phyloP scores from a whole-genome alignment of 2,329 filamentous ascomycete genomes.

The Ceratocystis eucalypticola region DNA sequence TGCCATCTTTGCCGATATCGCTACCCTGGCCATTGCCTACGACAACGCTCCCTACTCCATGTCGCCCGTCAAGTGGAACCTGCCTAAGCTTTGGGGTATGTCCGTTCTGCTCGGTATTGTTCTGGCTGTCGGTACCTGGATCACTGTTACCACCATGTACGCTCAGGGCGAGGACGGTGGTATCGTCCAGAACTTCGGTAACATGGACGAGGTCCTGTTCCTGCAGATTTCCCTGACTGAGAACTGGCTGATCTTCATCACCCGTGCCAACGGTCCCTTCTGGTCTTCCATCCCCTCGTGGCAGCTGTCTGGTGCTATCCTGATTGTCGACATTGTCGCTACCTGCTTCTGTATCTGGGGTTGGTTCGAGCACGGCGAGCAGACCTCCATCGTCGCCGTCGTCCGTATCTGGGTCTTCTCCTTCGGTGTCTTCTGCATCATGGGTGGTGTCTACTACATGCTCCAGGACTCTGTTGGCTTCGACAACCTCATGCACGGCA shows the following conservation, averaged over 20 bases:
- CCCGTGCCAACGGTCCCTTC: constrained; percentile 81
- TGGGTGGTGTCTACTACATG: constrained; percentile 62
- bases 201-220: constrained; percentile 70
- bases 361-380: constrained; percentile 52
- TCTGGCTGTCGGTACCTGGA: constrained; percentile 74
- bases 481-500: constrained; percentile 88
- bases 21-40: constrained; percentile 83
- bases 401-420: constrained; percentile 87
- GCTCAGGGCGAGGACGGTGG: constrained; percentile 51
- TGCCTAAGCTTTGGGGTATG: constrained; percentile 84
- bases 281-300: constrained; percentile 82
- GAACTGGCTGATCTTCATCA: constrained; percentile 96
- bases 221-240: constrained; percentile 81
- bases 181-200: constrained; percentile 82
- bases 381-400: constrained; percentile 68
- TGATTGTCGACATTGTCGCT: constrained; percentile 69
- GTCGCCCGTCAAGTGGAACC: constrained; percentile 86
- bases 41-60: constrained; percentile 82
- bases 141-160: constrained; percentile 77
- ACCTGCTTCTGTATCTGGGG: constrained; percentile 79
- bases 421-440: constrained; percentile 74
- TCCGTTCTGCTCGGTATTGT: constrained; percentile 70
- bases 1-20: constrained; percentile 87
- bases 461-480: constrained; percentile 70
- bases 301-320: constrained; percentile 66